Evolutionary conservation across 371 early-diverging fungal species (phyloP).

Genomic region (Circinella umbellata): DNA sequence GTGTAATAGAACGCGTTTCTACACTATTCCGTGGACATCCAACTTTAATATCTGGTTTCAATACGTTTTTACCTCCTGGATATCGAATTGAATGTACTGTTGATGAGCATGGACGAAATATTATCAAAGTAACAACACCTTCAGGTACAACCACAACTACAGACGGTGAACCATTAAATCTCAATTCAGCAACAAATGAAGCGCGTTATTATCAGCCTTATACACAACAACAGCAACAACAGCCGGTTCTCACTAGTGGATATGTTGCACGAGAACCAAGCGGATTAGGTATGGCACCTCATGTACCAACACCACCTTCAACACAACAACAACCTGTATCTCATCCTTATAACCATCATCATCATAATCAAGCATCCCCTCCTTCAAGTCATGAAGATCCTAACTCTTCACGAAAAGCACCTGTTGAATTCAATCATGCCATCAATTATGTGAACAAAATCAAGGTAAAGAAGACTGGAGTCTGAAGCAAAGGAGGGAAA

Average conservation of each 20-base stretch:
- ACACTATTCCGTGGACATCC: constrained; percentile 94
- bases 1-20: constrained; percentile 97
- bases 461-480: constrained; percentile 51
- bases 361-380: constrained; percentile 8
- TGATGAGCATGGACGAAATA: constrained; percentile 70
- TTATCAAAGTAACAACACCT: constrained; percentile 90
- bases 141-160: constrained; percentile 70
- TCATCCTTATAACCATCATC: not conserved
- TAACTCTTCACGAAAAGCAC: constrained; percentile 31
- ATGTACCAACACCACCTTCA: not conserved
- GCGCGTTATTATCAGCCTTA: constrained; percentile 14
- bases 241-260: not conserved
- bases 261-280: constrained; percentile 9
- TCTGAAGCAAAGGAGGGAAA: not conserved
- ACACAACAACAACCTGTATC: constrained; percentile 6
- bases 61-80: constrained; percentile 98
- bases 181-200: constrained; percentile 7
- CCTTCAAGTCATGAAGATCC: constrained; percentile 25
- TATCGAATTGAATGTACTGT: constrained; percentile 90
- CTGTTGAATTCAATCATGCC: constrained; percentile 96
- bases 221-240: constrained; percentile 25
- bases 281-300: not conserved
- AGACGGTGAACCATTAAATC: constrained; percentile 48
- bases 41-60: constrained; percentile 95
- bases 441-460: constrained; percentile 98